These are phyloP conservation scores for Epichloe bromicola DNA, from an alignment of 2,329 filamentous ascomycete genomes.

Conservation along the genomic window DNA sequence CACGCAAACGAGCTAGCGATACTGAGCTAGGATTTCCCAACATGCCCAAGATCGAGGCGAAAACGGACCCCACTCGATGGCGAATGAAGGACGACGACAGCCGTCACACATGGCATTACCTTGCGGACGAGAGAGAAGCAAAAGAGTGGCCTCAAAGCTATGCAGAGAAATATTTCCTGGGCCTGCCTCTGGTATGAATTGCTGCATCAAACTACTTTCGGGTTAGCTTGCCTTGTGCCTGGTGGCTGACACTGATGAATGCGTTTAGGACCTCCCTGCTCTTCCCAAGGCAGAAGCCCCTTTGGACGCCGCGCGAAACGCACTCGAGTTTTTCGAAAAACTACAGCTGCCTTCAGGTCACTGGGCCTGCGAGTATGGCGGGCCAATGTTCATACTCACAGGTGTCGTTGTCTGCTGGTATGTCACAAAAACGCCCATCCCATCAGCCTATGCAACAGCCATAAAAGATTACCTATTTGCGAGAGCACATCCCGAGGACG, in stretches of 20 bases:
- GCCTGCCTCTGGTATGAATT: constrained; percentile 55
- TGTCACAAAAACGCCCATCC: constrained; percentile 76
- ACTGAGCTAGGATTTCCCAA: constrained; percentile 28
- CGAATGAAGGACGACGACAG: constrained; percentile 71
- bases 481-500: constrained; percentile 71
- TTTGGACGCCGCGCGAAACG: constrained; percentile 68
- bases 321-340: constrained; percentile 75
- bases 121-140: constrained; percentile 57
- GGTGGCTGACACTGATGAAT: not conserved
- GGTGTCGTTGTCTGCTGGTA: constrained; percentile 79
- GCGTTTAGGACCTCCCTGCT: constrained; percentile 53
- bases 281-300: constrained; percentile 61
- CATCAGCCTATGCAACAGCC: constrained; percentile 66
- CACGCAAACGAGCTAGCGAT: constrained; percentile 31
- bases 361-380: constrained; percentile 96
- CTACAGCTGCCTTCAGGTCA: constrained; percentile 81
- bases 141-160: constrained; percentile 72
- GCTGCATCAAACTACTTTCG: not conserved
- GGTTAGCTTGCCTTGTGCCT: not conserved
- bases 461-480: constrained; percentile 89
- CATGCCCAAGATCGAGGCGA: constrained; percentile 34
- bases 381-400: constrained; percentile 88
- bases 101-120: constrained; percentile 87
- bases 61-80: constrained; percentile 76
- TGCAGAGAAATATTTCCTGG: constrained; percentile 84